Evolutionary conservation across 257 asterid species (phyloP).

Genomic region (Solanum sitiens): DNA sequence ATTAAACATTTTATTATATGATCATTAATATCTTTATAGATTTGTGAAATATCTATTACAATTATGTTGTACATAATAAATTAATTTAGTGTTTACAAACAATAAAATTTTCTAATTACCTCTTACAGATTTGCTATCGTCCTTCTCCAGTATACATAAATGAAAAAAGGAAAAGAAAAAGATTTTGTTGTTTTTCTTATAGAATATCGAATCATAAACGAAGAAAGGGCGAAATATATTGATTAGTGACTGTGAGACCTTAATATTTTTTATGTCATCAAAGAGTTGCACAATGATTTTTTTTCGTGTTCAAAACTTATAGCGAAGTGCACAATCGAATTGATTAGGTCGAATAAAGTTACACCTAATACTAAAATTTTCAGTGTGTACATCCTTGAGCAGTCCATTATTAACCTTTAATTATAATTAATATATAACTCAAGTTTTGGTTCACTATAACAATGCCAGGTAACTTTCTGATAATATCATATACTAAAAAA

Average conservation of each 20-base stretch:
- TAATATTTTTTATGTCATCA: no score
- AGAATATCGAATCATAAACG: no score
- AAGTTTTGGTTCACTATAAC: not conserved
- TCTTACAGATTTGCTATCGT: not conserved
- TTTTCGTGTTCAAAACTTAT: not conserved
- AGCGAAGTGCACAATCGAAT: not conserved
- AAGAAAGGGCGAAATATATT: no score
- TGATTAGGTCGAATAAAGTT: not conserved
- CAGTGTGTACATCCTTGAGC: not conserved
- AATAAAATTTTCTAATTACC: not conserved
- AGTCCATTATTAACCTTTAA: not conserved
- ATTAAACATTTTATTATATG: fast-evolving
- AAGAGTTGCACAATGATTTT: not conserved
- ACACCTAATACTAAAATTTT: not conserved
- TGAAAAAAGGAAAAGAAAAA: not conserved
- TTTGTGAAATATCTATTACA: not conserved
- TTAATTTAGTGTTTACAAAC: not conserved
- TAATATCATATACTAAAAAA: not conserved
- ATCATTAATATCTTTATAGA: not conserved
- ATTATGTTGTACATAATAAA: not conserved
- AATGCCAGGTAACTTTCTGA: not conserved
- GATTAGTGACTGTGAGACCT: not conserved
- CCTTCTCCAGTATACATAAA: not conserved
- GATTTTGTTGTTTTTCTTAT: no score
- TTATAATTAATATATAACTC: not conserved